Conservation (phyloP, 2,329 filamentous ascomycete species). For the Meredithiella fracta region DNA sequence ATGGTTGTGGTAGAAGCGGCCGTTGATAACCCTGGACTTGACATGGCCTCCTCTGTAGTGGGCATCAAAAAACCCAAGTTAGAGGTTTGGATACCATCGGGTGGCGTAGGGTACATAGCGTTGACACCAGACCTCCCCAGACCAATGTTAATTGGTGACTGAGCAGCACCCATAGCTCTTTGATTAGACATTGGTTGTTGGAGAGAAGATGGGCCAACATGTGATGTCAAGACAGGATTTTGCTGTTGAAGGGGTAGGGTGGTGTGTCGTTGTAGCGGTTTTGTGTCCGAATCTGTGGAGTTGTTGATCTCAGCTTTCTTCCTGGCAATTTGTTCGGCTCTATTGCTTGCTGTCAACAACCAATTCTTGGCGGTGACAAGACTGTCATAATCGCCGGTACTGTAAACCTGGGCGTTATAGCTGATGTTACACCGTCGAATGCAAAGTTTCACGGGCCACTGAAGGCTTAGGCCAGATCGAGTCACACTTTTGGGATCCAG, state of each 20-base stretch:
- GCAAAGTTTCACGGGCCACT: slow-evolving; percentile 39
- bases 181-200: neutral
- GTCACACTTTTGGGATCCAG: slow-evolving; percentile 25
- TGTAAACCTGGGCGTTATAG: slow-evolving; percentile 25
- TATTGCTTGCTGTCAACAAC: slow-evolving; percentile 28
- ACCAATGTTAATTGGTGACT: slow-evolving; percentile 30
- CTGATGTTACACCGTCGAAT: slow-evolving; percentile 33
- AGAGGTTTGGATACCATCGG: slow-evolving; percentile 43
- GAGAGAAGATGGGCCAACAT: neutral
- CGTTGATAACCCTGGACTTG: slow-evolving; percentile 28
- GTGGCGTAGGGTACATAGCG: slow-evolving; percentile 55
- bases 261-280: neutral
- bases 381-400: slow-evolving; percentile 28
- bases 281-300: neutral
- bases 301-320: slow-evolving; percentile 36
- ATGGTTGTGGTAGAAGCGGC: neutral
- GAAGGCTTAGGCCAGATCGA: slow-evolving; percentile 26
- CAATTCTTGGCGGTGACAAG: slow-evolving; percentile 32
- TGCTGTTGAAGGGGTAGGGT: neutral
- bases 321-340: slow-evolving; percentile 31
- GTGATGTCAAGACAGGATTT: neutral
- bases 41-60: slow-evolving; percentile 35
- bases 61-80: neutral
- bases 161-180: slow-evolving; percentile 16
- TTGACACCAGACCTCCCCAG: slow-evolving; percentile 33